Conservation (phyloP, 1,139 yeast genomes). For the Diutina scorzettiae region DNA sequence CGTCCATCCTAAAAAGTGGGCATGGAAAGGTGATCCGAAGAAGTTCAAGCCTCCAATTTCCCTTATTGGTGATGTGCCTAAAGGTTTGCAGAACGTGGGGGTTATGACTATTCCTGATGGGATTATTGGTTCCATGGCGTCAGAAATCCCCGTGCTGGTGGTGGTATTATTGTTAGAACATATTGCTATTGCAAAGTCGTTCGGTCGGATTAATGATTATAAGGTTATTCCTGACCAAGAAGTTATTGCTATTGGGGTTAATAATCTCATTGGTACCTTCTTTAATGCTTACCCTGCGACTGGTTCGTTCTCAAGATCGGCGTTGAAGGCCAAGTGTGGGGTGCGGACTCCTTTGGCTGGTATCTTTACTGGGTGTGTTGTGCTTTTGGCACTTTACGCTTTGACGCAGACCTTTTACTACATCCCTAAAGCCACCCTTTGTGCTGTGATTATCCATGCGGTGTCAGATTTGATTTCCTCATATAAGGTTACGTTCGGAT, state of each 20-base stretch:
- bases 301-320: slow-evolving; percentile 92
- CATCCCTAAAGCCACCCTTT: slow-evolving; percentile 80
- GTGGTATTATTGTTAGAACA: slow-evolving; percentile 81
- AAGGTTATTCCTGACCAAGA: slow-evolving; percentile 90
- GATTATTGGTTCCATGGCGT: slow-evolving; percentile 47
- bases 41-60: slow-evolving; percentile 38
- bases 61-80: slow-evolving; percentile 67
- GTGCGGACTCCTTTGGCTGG: slow-evolving; percentile 94
- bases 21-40: slow-evolving; percentile 20
- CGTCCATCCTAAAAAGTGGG: slow-evolving; percentile 23
- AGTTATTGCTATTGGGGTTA: slow-evolving; percentile 85
- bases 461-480: slow-evolving; percentile 77
- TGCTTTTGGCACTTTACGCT: slow-evolving; percentile 72
- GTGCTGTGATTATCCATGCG: slow-evolving; percentile 91
- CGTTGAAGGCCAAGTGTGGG: slow-evolving; percentile 89
- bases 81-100: slow-evolving; percentile 71
- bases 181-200: slow-evolving; percentile 86
- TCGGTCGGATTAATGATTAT: slow-evolving; percentile 86
- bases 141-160: slow-evolving; percentile 76
- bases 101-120: slow-evolving; percentile 57
- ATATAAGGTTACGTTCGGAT: slow-evolving; percentile 57
- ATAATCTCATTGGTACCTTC: slow-evolving; percentile 82
- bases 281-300: slow-evolving; percentile 94
- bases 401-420: slow-evolving; percentile 75
- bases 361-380: slow-evolving; percentile 81